phyloP scores from a whole-genome alignment of 768 basidiomycete species.

The Cyathus striatus region DNA sequence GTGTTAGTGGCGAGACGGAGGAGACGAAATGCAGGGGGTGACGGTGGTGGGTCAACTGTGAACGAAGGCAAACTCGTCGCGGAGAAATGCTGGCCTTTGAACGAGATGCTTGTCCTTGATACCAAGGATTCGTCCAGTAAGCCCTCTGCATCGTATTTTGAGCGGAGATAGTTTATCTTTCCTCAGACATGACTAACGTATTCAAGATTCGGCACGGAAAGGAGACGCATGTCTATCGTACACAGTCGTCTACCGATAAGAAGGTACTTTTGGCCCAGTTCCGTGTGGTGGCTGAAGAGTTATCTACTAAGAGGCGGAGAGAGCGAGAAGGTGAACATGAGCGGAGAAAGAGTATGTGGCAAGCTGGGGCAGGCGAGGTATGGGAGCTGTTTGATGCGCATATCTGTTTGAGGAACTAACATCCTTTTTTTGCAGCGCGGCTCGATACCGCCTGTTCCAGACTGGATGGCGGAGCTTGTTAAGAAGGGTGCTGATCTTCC shows the following conservation, averaged over 20 bases:
- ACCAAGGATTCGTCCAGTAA: conserved; percentile 91
- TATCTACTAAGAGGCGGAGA: conserved; percentile 82
- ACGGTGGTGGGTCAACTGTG: conserved; percentile 35
- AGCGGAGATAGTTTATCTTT: conserved; percentile 4
- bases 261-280: conserved; percentile 80
- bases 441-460: conserved; percentile 64
- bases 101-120: conserved; percentile 92
- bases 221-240: conserved; percentile 92
- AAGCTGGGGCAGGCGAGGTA: conserved; percentile 38
- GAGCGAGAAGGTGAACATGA: conserved; percentile 94
- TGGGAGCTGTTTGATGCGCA: conserved; percentile 4
- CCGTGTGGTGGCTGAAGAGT: conserved; percentile 89
- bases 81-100: conserved; percentile 88
- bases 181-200: conserved; percentile 81
- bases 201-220: conserved; percentile 93
- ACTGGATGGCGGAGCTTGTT: conserved; percentile 73
- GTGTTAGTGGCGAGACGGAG: conserved; percentile 82
- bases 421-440: too few species aligned
- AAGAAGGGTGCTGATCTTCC: conserved; percentile 46
- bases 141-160: conserved; percentile 16
- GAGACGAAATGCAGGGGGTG: conserved; percentile 48
- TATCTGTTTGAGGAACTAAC: background rate
- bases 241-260: conserved; percentile 79
- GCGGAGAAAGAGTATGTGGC: conserved; percentile 74
- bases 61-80: conserved; percentile 81